A percentile compares a stretch with the other conserved stretches of the same genome.
Conservation (phyloP, 2,329 filamentous ascomycete genomes). For the Drechslerella coelobrocha region DNA sequence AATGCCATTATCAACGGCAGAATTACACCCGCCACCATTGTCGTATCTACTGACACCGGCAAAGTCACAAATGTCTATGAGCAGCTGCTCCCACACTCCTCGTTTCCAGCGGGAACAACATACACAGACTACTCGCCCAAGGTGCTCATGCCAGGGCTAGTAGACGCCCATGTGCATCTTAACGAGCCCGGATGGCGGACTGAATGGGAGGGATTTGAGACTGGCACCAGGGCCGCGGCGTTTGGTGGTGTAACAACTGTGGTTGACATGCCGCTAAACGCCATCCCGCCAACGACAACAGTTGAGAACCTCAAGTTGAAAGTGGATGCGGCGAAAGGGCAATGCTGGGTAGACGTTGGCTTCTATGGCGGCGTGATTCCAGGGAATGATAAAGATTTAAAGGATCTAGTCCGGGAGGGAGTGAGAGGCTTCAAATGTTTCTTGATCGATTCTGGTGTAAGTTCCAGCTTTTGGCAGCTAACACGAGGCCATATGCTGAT, state of each 20-base stretch:
- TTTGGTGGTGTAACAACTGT: constrained; percentile 97
- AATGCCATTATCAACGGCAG: constrained; percentile 79
- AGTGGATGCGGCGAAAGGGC: constrained; percentile 77
- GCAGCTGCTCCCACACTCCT: constrained; percentile 73
- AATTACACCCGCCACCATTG: constrained; percentile 81
- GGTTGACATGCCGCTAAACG: constrained; percentile 96
- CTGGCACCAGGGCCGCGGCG: constrained; percentile 89
- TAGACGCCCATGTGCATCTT: constrained; percentile 96
- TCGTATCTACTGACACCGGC: constrained; percentile 77
- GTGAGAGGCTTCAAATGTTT: constrained; percentile 98
- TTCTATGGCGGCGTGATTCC: constrained; percentile 96
- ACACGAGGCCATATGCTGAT: constrained; percentile 22
- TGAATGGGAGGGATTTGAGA: constrained; percentile 98
- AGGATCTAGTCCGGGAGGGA: constrained; percentile 80
- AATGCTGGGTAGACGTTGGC: constrained; percentile 98
- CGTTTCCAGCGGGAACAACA: constrained; percentile 73
- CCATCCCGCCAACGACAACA: constrained; percentile 94
- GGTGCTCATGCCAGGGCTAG: constrained; percentile 85
- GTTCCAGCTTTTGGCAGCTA: constrained; percentile 57
- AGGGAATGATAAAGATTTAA: constrained; percentile 80
- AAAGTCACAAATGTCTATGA: constrained; percentile 81
- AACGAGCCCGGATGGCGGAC: constrained; percentile 90
- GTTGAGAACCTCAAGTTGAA: constrained; percentile 82
- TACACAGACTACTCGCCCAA: constrained; percentile 86
- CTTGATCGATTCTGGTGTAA: constrained; percentile 91